Conservation (phyloP, 179 eudicot species). For the Heliamphora pulchella region DNA sequence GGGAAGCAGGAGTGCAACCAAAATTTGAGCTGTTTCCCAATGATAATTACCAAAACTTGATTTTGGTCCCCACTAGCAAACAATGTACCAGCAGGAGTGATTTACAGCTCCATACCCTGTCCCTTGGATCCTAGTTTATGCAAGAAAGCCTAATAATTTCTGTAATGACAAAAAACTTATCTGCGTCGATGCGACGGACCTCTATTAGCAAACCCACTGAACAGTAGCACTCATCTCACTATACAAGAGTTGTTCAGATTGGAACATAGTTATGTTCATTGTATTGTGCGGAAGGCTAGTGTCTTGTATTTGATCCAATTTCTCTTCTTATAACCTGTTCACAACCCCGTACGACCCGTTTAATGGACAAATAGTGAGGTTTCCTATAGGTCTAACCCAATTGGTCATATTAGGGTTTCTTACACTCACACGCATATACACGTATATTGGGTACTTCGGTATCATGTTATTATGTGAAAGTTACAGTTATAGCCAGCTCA, state of each 20-base stretch:
- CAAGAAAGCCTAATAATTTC: not conserved
- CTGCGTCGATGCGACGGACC: not conserved
- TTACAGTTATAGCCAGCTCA: too few relatives aligned
- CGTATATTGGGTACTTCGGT: too few relatives aligned
- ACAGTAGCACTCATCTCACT: not conserved
- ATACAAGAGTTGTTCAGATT: not conserved
- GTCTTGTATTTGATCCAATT: too few relatives aligned
- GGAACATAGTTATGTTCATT: not conserved
- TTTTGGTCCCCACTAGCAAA: conserved; percentile 10
- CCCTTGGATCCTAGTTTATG: conserved; percentile 1
- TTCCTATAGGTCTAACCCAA: too few relatives aligned
- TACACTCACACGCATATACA: too few relatives aligned
- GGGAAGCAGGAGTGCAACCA: conserved; percentile 5
- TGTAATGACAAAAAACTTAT: not conserved
- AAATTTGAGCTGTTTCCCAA: not conserved
- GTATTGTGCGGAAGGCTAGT: not conserved
- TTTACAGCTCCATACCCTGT: conserved; percentile 4
- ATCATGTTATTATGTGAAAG: too few relatives aligned
- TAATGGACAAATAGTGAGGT: too few relatives aligned
- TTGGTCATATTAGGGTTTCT: too few relatives aligned
- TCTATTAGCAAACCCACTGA: not conserved
- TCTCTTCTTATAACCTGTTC: too few relatives aligned
- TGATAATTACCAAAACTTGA: not conserved
- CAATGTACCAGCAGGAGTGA: conserved; percentile 2
- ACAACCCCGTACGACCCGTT: too few relatives aligned